Base-by-base conservation (phyloP, 192 early-diverging fungal species). In the Linderina pennispora region DNA sequence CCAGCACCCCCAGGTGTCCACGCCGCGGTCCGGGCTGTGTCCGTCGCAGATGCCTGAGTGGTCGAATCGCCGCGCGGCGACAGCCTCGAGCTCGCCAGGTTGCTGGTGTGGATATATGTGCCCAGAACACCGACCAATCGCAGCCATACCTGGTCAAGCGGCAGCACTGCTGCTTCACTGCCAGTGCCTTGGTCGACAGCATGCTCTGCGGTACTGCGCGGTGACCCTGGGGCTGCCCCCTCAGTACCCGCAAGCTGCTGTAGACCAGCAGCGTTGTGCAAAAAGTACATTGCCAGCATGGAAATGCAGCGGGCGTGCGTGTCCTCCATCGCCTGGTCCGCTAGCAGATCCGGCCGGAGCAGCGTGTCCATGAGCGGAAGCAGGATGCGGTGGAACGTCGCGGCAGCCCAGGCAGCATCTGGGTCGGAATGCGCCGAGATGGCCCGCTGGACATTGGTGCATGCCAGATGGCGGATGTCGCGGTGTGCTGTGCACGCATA, bases 351-450 rank as follows among this genome's bases (percentile, higher is more conserved):
- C 0, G 84, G 81, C 14, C 86, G 79, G 55, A 91, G 68, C 13
- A 97, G 57, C 62, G 88, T 80, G 36, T 91, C 87, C 40, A 97
- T 75, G 35, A 94, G 53, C 23, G 91, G 92, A 64, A 97, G 91
- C 43, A 97, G 50, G 13, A 94, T 88, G 22, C 84, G 83, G 52
- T 88, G 85, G 67, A 97, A 91, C 4, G 80, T 77, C 5, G 44
- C 81, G 63, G 32, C 79, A 62, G 78, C 79, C 87, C 48, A 72
- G 69, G 53, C 11, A 40, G 47, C 40, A 55, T 38, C 41, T 50
- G 61, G 35, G 72, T 52, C 43, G 50, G 82, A 63, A 17, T 81
- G 66, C 0, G 88, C 62, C 14, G 58, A 53, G 15, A 94, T 55
- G 0, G 83, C 77, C 13, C 89, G 75, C 63, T 97, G 90, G n/a